Evolutionary conservation across 1,139 yeast genomes (phyloP), one percentile per base, ranked within the genome.

Genomic region (Pichia sp.): DNA sequence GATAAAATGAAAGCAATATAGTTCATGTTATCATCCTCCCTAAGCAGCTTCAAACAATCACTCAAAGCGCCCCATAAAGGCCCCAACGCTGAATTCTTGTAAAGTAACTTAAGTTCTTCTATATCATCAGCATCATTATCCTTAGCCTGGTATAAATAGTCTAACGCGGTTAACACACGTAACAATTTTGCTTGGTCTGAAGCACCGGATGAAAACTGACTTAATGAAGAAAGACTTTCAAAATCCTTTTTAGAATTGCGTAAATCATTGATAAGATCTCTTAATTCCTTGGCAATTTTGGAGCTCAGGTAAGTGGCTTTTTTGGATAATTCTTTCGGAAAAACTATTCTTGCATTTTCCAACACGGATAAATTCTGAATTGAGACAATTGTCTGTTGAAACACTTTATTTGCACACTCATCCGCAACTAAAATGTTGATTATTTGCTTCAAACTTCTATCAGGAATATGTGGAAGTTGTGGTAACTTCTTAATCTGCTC

Each of bases 121-220:
- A 73, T 68, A 53, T 75, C 80, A 45, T 62, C 57, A 5, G 59
- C 66, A 7, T 64, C 67, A 16, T 64, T 63, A 11, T 68, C 68
- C 29, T 66, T 73, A 1, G 76, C 70, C 58, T 84, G 87, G 69
- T 82, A 87, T 70, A 92, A 77, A 64, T 87, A 90, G 65, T 92
- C 97, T 59, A 92, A 77, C 0, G 97, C 97, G 0, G 98, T 92
- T 62, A 92, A 75, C 5, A 90, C 85, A 53, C 97, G 77, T 56
- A 93, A 74, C 23, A 93, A 72, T 64, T 90, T 90, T 8, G 97
- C 90, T 68, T 92, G 98, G 58, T 87, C 90, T 0, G 97, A 87
- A 50, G 89, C 84, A 2, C 92, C 82, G 0, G 92, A 83, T 15
- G 95, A 87, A 65, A 92, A 90, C 62, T 81, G 82, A 16, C 81